These are phyloP conservation scores for Umbelopsis isabellina DNA, from an alignment of 192 early-diverging fungal genomes.

Conservation along the genomic window DNA sequence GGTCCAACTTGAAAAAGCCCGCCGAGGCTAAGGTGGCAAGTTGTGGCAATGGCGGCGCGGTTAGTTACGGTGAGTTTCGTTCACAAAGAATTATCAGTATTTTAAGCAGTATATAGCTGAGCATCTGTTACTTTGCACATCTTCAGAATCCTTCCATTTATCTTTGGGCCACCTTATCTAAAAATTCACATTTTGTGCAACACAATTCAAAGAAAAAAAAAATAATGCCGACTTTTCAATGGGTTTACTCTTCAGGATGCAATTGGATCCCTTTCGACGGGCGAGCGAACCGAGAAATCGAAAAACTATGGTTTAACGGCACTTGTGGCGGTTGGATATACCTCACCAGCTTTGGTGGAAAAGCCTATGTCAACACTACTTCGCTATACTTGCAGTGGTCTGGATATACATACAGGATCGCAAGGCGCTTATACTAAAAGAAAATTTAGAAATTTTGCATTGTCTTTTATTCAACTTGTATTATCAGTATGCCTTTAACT, in stretches of 20 bases:
- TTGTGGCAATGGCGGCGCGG: neutral
- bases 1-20: neutral
- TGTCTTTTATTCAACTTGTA: too few relatives aligned
- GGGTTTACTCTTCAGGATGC: constrained; percentile 19
- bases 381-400: constrained; percentile 11
- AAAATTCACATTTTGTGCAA: neutral
- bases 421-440: neutral
- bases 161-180: neutral
- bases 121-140: neutral
- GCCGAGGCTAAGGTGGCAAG: neutral
- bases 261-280: constrained; percentile 16
- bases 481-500: too few relatives aligned
- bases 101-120: neutral
- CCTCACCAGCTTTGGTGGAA: neutral
- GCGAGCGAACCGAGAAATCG: constrained; percentile 13
- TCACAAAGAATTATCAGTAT: neutral
- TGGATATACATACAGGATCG: constrained; percentile 12
- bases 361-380: neutral
- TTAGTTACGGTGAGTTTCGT: neutral
- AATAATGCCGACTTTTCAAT: constrained; percentile 17
- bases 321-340: constrained; percentile 15
- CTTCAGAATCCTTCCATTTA: neutral
- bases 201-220: neutral
- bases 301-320: constrained; percentile 13
- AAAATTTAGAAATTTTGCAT: too few relatives aligned